Percentiles rank a stretch among this genome's conserved stretches.
These are phyloP conservation scores for Haplographium delicatum DNA, from an alignment of 495 filamentous ascomycete genomes.

Conservation along the genomic window DNA sequence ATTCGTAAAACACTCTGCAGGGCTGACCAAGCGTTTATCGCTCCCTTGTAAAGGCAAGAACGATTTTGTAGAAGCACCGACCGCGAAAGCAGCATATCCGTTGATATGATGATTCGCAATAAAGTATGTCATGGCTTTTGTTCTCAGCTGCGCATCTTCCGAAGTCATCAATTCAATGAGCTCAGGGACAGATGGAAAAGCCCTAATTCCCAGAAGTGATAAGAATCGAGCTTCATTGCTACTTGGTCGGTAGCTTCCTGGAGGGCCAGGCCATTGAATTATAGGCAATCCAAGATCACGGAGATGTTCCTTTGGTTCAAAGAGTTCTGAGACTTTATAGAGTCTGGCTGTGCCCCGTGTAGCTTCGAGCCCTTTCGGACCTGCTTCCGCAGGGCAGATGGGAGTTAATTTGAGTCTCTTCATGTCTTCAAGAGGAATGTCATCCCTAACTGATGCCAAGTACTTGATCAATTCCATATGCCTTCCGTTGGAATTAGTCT, in stretches of 20 bases:
- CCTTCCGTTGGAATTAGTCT: slow-evolving; percentile 55
- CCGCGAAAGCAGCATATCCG: slow-evolving; percentile 59
- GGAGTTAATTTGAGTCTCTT: slow-evolving; percentile 67
- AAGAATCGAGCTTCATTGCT: slow-evolving; percentile 73
- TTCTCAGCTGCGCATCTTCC: slow-evolving; percentile 50
- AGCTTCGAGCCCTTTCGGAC: slow-evolving; percentile 37
- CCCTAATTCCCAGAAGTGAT: slow-evolving; percentile 59
- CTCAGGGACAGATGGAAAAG: slow-evolving; percentile 61
- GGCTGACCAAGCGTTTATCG: slow-evolving; percentile 56
- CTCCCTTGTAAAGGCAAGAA: slow-evolving; percentile 71
- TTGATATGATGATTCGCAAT: slow-evolving; percentile 72
- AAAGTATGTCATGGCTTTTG: slow-evolving; percentile 74
- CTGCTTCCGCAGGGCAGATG: slow-evolving; percentile 76
- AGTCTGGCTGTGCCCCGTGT: slow-evolving; percentile 36
- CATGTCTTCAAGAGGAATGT: slow-evolving; percentile 83
- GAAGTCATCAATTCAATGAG: slow-evolving; percentile 73
- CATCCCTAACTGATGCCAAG: slow-evolving; percentile 78
- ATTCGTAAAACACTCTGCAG: slow-evolving; percentile 77
- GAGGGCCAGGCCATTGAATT: slow-evolving; percentile 74
- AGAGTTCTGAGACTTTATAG: slow-evolving; percentile 80
- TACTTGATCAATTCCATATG: slow-evolving; percentile 95
- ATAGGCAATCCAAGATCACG: slow-evolving; percentile 65
- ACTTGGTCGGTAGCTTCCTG: slow-evolving; percentile 51
- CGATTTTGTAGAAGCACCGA: slow-evolving; percentile 48
- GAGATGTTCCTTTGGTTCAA: slow-evolving; percentile 70